These are phyloP conservation scores for Linderniella brevidens DNA, from an alignment of 257 asterid species.

Conservation along the genomic window DNA sequence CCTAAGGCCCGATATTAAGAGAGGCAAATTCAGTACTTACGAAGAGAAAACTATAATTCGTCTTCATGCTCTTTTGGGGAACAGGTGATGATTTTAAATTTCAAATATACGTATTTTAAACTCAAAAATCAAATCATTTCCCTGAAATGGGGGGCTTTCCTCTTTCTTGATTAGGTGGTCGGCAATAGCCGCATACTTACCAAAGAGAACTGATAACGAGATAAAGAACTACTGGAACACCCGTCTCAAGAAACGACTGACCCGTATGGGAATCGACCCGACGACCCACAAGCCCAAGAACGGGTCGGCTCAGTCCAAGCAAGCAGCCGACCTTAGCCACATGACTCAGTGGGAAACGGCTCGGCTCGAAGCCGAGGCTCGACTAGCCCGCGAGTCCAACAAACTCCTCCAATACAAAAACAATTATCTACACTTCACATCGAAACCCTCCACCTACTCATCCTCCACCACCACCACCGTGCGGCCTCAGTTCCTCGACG, in stretches of 20 bases:
- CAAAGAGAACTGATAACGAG: conserved; percentile 39
- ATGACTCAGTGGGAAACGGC: conserved; percentile 58
- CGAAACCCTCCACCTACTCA: conserved; percentile 10
- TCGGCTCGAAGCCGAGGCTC: conserved; percentile 43
- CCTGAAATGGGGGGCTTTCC: no score
- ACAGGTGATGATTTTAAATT: conserved; percentile 1
- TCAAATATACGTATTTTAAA: no score
- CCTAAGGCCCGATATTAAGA: conserved; percentile 33
- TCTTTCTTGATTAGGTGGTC: no score
- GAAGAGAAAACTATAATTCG: conserved; percentile 45
- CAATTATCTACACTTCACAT: conserved; percentile 14
- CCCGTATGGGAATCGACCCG: conserved; percentile 53
- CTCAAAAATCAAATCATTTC: no score
- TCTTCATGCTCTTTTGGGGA: conserved; percentile 33
- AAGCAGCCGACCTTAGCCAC: conserved; percentile 33
- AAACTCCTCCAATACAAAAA: conserved; percentile 2
- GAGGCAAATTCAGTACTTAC: conserved; percentile 36
- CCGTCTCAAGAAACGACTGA: conserved; percentile 37
- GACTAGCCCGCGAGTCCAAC: conserved; percentile 25
- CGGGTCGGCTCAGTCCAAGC: conserved; percentile 15
- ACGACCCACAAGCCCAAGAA: conserved; percentile 33
- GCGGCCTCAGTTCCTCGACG: conserved; percentile 22
- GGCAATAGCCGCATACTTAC: conserved; percentile 33
- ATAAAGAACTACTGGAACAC: conserved; percentile 50
- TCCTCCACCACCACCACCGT: conserved; percentile 6